Evolutionary conservation across 495 filamentous ascomycete genomes (phyloP).

Genomic region (Penicillium pulvis): DNA sequence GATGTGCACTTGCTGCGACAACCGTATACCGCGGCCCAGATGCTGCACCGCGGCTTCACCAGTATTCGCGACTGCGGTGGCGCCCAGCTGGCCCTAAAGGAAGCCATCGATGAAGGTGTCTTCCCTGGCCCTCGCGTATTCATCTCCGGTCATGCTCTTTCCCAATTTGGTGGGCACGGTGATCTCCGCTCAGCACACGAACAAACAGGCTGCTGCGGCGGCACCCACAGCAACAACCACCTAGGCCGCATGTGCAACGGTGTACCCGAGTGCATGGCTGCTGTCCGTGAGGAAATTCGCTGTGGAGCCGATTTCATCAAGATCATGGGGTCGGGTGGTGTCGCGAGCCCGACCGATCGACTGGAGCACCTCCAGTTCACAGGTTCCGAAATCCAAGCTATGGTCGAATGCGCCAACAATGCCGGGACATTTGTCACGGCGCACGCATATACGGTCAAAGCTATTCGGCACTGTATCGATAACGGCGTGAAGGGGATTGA

Average conservation of each 20-base stretch:
- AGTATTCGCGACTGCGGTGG: slow-evolving; percentile 55
- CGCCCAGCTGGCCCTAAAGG: slow-evolving; percentile 49
- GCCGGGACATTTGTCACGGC: slow-evolving; percentile 56
- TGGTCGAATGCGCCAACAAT: slow-evolving; percentile 47
- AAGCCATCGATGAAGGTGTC: slow-evolving; percentile 53
- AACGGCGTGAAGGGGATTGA: slow-evolving; percentile 60
- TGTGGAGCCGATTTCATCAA: slow-evolving; percentile 58
- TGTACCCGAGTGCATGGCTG: slow-evolving; percentile 50
- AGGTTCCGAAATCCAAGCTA: slow-evolving; percentile 51
- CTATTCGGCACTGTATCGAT: slow-evolving; percentile 54
- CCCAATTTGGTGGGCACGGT: slow-evolving; percentile 59
- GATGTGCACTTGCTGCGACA: slow-evolving; percentile 40
- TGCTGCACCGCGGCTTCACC: slow-evolving; percentile 57
- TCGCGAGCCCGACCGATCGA: slow-evolving; percentile 52
- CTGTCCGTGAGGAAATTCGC: slow-evolving; percentile 53
- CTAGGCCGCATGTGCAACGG: slow-evolving; percentile 52
- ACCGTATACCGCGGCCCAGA: slow-evolving; percentile 47
- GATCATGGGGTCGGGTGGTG: slow-evolving; percentile 58
- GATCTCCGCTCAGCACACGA: slow-evolving; percentile 44
- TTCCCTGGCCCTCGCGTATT: slow-evolving; percentile 52
- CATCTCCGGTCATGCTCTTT: slow-evolving; percentile 44
- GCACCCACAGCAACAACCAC: slow-evolving; percentile 29
- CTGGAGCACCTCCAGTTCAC: slow-evolving; percentile 56
- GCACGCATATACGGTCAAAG: slow-evolving; percentile 54
- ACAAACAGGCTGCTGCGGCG: slow-evolving; percentile 45